phyloP scores from a whole-genome alignment of 495 filamentous ascomycete genomes.

The Parachaetomium inaequale region DNA sequence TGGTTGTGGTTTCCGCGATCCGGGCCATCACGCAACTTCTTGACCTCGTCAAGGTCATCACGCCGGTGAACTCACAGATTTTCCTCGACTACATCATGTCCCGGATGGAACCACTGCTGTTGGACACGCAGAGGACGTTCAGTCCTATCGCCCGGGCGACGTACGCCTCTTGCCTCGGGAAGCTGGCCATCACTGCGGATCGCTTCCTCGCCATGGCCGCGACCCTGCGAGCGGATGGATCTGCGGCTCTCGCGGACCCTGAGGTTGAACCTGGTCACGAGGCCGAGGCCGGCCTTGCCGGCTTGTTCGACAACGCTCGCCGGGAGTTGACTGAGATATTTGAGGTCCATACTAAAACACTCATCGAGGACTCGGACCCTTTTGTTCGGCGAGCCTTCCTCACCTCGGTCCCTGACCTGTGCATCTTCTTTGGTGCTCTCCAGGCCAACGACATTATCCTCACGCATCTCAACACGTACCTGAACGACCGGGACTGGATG shows the following conservation, averaged over 20 bases:
- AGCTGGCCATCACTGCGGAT: constrained; percentile 82
- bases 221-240: constrained; percentile 78
- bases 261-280: constrained; percentile 70
- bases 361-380: constrained; percentile 81
- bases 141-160: constrained; percentile 75
- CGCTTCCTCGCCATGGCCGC: constrained; percentile 88
- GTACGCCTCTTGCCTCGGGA: constrained; percentile 89
- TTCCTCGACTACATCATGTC: constrained; percentile 95
- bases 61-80: constrained; percentile 90
- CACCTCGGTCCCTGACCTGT: constrained; percentile 87
- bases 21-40: constrained; percentile 83
- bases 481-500: constrained; percentile 96
- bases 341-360: constrained; percentile 78
- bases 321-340: constrained; percentile 74
- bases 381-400: constrained; percentile 92
- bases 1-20: constrained; percentile 80
- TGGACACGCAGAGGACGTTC: constrained; percentile 52
- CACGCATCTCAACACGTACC: constrained; percentile 93
- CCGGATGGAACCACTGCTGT: constrained; percentile 68
- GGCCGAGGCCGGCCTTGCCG: constrained; percentile 62
- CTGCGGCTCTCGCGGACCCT: constrained; percentile 71
- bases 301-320: constrained; percentile 77
- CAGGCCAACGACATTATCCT: constrained; percentile 91
- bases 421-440: constrained; percentile 87
- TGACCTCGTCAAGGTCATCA: constrained; percentile 79